Percentiles rank a stretch among this genome's conserved stretches.
These are phyloP conservation scores for Oryza rufipogon DNA, from an alignment of 176 grass and related monocot species.

Conservation along the genomic window DNA sequence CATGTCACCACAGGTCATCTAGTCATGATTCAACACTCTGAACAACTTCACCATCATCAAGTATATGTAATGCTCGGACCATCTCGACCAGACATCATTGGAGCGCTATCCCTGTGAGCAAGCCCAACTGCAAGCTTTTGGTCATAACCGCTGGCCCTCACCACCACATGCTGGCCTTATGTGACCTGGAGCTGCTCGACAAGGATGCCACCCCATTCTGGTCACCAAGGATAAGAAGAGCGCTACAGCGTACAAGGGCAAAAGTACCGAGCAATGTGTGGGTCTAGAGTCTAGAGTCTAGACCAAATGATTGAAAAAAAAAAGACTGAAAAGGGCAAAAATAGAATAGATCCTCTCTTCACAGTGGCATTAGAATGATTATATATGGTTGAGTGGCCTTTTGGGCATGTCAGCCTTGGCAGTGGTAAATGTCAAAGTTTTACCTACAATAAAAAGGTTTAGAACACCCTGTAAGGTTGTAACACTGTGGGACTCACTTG, in stretches of 20 bases:
- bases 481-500: slow-evolving; percentile 48
- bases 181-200: not conserved
- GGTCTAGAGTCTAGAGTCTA: not conserved
- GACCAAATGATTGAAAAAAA: not conserved
- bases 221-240: not conserved
- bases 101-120: not conserved
- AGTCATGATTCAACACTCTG: not conserved
- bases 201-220: not conserved
- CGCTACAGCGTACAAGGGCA: not conserved
- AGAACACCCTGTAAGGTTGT: not conserved
- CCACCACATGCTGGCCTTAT: not conserved
- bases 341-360: not conserved
- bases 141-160: not conserved
- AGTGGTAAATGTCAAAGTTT: not conserved
- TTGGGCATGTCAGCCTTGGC: not conserved
- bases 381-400: not conserved
- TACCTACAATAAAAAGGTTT: not conserved
- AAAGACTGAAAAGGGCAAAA: not conserved
- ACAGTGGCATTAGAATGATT: not conserved
- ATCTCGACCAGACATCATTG: not conserved
- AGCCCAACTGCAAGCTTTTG: not conserved
- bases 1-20: not conserved
- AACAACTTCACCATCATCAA: not conserved
- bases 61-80: not conserved
- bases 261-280: not conserved